Base-by-base conservation (phyloP, 1,284 basidiomycete genomes). In the Microbotryum silenes-acaulis region DNA sequence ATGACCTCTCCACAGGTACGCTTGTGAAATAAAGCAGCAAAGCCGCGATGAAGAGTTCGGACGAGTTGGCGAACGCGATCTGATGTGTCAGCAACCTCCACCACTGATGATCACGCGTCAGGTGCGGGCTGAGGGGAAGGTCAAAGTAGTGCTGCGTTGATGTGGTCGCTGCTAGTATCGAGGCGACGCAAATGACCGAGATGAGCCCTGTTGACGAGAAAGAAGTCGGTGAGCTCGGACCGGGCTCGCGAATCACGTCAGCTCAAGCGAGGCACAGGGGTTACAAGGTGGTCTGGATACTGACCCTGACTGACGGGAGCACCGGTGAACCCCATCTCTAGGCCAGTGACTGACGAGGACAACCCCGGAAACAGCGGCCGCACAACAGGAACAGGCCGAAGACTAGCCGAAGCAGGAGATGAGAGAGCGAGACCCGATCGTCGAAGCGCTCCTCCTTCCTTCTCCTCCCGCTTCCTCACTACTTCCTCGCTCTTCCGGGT, bases 81-180 rank as follows among this genome's bases (percentile, higher is more conserved):
- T 89, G 87, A 73, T 91, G 87, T 5, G 81, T 77, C 14, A 83
- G 70, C 9, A 94, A 79, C 29, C 92, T 82, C 88, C 90, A 96
- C 72, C 89, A 91, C 88, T 78, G 78, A 60, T 75, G 76, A 60
- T 79, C 71, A 6, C 71, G 64, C 27, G 74, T 73, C 49, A 79
- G 72, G 56, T 77, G 72, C 6, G 74, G 75, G 9, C 71, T 68
- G 23, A 77, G 69, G 76, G 91, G 89, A 6, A 92, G 79, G 75
- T 92, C 87, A 62, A 91, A 81, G 73, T 89, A 88, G 70, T 91
- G 85, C 75, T 93, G 60, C 2, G 46, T 25, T 2, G 59, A 57
- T 2, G 62, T 60, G 18, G 92, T 76, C 1, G 88, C 86, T 46
- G 81, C 83, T 6, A 83, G 72, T 56, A 91, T 79, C 21, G 90